These are phyloP conservation scores for Pulveroboletus sp. DNA, from an alignment of 768 basidiomycete genomes.

Conservation along the genomic window DNA sequence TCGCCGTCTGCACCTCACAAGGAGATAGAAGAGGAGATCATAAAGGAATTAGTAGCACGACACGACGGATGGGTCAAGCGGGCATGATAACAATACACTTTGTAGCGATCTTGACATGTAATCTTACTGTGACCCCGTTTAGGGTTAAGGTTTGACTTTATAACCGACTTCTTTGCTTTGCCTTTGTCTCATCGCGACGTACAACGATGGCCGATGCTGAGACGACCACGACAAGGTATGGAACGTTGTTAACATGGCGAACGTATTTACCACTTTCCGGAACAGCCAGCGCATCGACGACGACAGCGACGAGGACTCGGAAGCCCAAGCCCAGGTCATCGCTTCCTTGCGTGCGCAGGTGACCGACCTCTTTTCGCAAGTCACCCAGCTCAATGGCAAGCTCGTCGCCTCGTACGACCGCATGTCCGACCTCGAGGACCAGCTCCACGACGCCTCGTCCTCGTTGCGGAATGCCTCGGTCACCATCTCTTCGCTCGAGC, in stretches of 20 bases:
- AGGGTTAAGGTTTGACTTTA: conserved; percentile 20
- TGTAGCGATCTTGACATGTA: background rate
- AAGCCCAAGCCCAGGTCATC: conserved; percentile 85
- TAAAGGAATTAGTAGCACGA: conserved; percentile 67
- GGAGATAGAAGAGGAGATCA: conserved; percentile 94
- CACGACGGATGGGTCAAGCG: conserved; percentile 67
- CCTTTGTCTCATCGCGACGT: background rate
- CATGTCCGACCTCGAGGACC: conserved; percentile 90
- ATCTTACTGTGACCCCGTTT: background rate
- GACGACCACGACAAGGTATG: conserved; percentile 12
- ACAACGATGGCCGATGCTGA: conserved; percentile 14
- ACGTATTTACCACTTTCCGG: conserved; percentile 3
- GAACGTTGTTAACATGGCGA: background rate
- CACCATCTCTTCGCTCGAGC: conserved; percentile 76
- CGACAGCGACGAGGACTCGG: conserved; percentile 35
- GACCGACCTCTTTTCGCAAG: conserved; percentile 85
- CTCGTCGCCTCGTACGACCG: conserved; percentile 91
- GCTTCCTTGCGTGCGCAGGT: conserved; percentile 76
- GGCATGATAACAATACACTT: background rate
- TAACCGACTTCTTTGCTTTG: background rate
- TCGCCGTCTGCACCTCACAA: conserved; percentile 38
- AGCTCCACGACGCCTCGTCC: conserved; percentile 66
- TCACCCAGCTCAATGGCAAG: conserved; percentile 87
- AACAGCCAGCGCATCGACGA: conserved; percentile 5
- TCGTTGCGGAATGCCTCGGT: conserved; percentile 58